Evolutionary conservation across 2,329 filamentous ascomycete genomes (phyloP), one percentile per base, ranked within the genome.

Genomic region (Juglanconis oblonga): DNA sequence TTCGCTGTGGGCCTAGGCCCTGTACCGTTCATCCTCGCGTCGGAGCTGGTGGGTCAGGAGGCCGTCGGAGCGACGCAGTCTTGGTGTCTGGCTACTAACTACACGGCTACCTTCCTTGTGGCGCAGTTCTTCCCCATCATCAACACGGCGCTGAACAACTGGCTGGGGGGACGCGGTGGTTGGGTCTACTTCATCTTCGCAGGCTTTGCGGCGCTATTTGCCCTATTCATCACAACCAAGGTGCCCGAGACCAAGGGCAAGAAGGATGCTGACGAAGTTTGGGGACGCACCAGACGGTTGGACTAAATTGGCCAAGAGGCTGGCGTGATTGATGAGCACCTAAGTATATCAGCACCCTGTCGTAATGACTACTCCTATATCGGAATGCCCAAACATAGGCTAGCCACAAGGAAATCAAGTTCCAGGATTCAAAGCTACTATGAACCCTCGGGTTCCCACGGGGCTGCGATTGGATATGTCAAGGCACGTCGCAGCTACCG

Each of bases 101-200:
- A 96, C 81, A 81, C 91, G 32, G 90, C 92, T 0, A 98, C 94
- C 0, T 98, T 97, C 70, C 67, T 96, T 29, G 92, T 99, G 2
- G 93, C 94, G 0, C 92, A 97, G 68, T 96, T 97, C 76, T 97
- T 99, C 79, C 94, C 95, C 0, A 83, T 97, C 24, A 74, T 96
- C 62, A 96, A 96, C 70, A 84, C 86, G 48, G 84, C 83, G 3
- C 76, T 97, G 55, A 93, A 88, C 68, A 71, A 75, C 0, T 69
- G 74, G 3, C 72, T 87, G 10, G 85, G 90, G 0, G 89, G 88
- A 0, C 83, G 87, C 3, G 93, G 94, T 1, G 61, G 61, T 8
- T 90, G 88, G 78, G 89, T 95, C 0, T 99, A 96, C 71, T 96
- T 95, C 71, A 81, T 97, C n/a, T 99, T 99, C 73, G 87, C 92